Conservation (phyloP, 805 yeast species). For the Scheffersomyces ergatensis region DNA sequence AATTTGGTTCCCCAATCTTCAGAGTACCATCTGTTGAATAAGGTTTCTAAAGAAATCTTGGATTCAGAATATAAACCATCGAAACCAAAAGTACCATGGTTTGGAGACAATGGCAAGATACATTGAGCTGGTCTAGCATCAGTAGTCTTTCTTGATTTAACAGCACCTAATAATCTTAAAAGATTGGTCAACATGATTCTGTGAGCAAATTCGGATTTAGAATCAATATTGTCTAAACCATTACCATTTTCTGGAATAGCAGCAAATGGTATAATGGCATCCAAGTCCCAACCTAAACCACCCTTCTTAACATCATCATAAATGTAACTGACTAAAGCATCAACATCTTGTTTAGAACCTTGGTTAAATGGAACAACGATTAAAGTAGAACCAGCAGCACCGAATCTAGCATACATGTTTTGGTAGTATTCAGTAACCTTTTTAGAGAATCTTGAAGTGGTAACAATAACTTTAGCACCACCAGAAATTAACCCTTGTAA, state of each 20-base stretch:
- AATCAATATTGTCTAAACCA: constrained; percentile 88
- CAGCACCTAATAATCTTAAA: constrained; percentile 86
- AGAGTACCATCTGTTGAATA: constrained; percentile 98
- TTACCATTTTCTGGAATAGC: constrained; percentile 99
- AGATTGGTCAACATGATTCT: constrained; percentile 97
- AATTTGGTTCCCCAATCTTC: constrained; percentile 95
- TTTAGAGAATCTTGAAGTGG: constrained; percentile 94
- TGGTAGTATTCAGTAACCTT: constrained; percentile 95
- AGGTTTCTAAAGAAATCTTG: constrained; percentile 89
- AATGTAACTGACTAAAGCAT: constrained; percentile 79
- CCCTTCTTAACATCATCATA: constrained; percentile 80
- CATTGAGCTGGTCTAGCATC: constrained; percentile 99
- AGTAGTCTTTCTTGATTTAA: constrained; percentile 77
- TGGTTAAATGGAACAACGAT: constrained; percentile 98
- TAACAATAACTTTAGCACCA: constrained; percentile 96
- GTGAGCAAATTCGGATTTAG: constrained; percentile 96
- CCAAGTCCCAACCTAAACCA: constrained; percentile 97
- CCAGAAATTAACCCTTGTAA: constrained; percentile 93
- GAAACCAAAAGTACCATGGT: constrained; percentile 98
- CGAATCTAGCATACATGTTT: constrained; percentile 85
- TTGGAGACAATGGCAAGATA: constrained; percentile 93
- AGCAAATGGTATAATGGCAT: constrained; percentile 94
- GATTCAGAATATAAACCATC: constrained; percentile 99
- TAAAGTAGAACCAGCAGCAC: constrained; percentile 88
- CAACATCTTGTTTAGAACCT: constrained; percentile 93